Conservation (phyloP, 2,329 filamentous ascomycete species). For the Aspergillus novoparasiticus region DNA sequence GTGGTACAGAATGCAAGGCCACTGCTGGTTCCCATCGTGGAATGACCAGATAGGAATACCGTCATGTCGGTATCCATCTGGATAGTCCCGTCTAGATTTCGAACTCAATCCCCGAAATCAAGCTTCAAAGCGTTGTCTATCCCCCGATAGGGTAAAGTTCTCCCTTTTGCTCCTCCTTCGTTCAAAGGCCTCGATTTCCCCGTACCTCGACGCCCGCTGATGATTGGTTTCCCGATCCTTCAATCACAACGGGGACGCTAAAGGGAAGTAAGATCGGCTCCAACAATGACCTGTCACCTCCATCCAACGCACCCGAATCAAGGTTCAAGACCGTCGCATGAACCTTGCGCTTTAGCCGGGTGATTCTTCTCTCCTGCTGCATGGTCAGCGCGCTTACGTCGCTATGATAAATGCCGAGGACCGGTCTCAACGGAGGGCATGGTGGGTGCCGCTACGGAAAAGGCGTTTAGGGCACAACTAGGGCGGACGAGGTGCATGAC, state of each 20-base stretch:
- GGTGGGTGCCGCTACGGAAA: neutral
- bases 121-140: neutral
- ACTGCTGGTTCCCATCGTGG: slow-evolving; percentile 4
- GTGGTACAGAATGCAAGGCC: slow-evolving; percentile 11
- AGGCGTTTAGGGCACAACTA: neutral
- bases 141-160: neutral
- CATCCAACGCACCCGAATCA: slow-evolving; percentile 3
- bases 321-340: neutral
- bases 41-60: neutral
- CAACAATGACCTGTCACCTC: slow-evolving; percentile 14
- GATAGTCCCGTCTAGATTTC: slow-evolving; percentile 1
- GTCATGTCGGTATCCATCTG: slow-evolving; percentile 8
- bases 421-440: slow-evolving; percentile 3
- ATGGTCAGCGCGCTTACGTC: slow-evolving; percentile 6
- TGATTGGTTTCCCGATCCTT: neutral
- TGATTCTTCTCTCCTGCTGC: slow-evolving; percentile 4
- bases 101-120: neutral
- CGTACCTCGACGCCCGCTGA: neutral
- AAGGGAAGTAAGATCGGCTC: slow-evolving; percentile 2
- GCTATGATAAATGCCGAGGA: slow-evolving; percentile 7
- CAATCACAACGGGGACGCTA: neutral
- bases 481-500: neutral
- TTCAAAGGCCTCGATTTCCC: neutral
- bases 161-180: neutral
- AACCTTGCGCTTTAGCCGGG: neutral